These are phyloP conservation scores for Barnettozyma botsteinii DNA, from an alignment of 805 yeast genomes.

Conservation along the genomic window DNA sequence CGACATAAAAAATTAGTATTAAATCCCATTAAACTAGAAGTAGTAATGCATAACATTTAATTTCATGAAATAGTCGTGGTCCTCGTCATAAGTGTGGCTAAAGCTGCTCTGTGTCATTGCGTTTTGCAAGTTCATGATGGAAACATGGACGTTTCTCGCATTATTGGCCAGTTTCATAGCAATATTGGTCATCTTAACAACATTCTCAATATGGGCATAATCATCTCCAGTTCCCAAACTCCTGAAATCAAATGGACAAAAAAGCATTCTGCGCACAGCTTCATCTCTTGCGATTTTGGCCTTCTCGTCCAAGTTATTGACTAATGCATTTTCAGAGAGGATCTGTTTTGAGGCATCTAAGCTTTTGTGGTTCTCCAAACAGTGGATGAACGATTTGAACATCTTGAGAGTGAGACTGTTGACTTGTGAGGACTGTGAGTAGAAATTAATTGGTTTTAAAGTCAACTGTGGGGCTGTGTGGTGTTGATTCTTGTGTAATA, in stretches of 20 bases:
- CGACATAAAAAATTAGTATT: too few relatives aligned
- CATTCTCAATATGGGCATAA: conserved; percentile 5
- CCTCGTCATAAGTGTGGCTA: conserved; percentile 1
- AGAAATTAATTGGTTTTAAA: conserved; percentile 6
- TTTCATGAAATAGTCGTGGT: conserved; percentile 10
- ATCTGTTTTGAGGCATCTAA: background rate
- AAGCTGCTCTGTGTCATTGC: conserved; percentile 16
- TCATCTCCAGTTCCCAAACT: conserved; percentile 5
- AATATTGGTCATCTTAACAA: background rate
- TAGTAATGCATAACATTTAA: conserved; percentile 15
- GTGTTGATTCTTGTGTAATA: background rate
- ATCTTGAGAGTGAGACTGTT: background rate
- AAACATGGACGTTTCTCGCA: conserved; percentile 3
- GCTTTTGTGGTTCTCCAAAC: conserved; percentile 1
- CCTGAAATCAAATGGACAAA: conserved; percentile 13
- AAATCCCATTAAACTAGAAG: too few relatives aligned
- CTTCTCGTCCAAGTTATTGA: background rate
- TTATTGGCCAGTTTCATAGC: background rate
- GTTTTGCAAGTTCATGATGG: conserved; percentile 16
- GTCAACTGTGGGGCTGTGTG: background rate
- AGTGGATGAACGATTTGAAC: conserved; percentile 4
- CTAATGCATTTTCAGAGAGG: background rate
- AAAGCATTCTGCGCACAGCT: conserved; percentile 9
- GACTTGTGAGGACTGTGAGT: conserved; percentile 3
- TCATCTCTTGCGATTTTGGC: conserved; percentile 1